Conservation (phyloP, 495 filamentous ascomycete species). For the Podospora pseudopauciseta region DNA sequence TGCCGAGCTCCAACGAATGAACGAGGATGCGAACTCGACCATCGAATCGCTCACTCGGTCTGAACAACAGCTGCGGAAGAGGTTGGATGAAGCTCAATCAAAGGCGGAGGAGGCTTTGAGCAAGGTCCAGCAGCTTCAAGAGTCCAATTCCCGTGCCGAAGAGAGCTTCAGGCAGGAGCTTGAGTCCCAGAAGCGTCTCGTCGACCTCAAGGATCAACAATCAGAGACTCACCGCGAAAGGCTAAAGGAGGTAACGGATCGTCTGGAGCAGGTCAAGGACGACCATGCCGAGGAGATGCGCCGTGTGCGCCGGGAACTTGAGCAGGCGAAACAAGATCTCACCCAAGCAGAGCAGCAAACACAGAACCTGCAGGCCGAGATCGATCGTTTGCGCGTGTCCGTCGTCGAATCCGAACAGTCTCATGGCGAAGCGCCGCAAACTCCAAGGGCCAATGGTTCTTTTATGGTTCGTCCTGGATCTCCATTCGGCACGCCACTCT, state of each 20-base stretch:
- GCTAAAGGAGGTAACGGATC: conserved; percentile 73
- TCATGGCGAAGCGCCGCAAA: conserved; percentile 49
- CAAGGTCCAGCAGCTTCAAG: conserved; percentile 78
- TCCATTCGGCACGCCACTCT: conserved; percentile 52
- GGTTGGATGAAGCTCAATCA: conserved; percentile 76
- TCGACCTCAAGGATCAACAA: conserved; percentile 79
- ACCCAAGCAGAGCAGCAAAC: conserved; percentile 64
- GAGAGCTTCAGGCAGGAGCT: conserved; percentile 81
- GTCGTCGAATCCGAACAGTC: conserved; percentile 31
- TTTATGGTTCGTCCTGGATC: conserved; percentile 43
- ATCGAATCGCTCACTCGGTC: conserved; percentile 73
- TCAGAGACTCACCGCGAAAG: conserved; percentile 75
- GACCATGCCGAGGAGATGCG: conserved; percentile 79
- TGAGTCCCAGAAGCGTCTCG: conserved; percentile 72
- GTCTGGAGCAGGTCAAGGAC: conserved; percentile 73
- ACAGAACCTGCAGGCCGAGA: conserved; percentile 68
- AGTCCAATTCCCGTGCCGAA: conserved; percentile 70
- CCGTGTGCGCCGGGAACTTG: conserved; percentile 70
- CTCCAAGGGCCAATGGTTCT: conserved; percentile 56
- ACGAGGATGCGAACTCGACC: conserved; percentile 74
- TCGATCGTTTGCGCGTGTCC: conserved; percentile 58
- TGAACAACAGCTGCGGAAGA: conserved; percentile 73
- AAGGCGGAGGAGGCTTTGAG: conserved; percentile 80
- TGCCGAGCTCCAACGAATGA: conserved; percentile 78
- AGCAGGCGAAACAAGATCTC: conserved; percentile 72